A percentile compares a stretch with the other conserved stretches of the same genome.
Evolutionary conservation across 768 basidiomycete species (phyloP).

Genomic region (Tephrocybe sp.): DNA sequence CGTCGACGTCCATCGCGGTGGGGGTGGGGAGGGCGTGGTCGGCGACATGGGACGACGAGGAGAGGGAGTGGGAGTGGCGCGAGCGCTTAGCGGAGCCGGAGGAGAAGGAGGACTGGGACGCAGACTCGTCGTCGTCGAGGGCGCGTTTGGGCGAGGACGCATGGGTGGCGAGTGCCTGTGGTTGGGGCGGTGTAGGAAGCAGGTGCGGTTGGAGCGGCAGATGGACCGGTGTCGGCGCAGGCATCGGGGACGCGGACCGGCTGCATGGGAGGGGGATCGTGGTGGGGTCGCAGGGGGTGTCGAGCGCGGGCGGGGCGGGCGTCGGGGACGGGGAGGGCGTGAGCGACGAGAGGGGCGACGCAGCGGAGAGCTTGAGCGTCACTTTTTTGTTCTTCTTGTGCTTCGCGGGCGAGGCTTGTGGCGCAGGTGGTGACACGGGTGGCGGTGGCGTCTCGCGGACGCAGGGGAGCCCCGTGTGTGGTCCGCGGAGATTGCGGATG

Average conservation of each 20-base stretch:
- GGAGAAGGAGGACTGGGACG: slow-evolving; percentile 22
- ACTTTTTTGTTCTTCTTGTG: too few relatives aligned
- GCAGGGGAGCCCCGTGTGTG: slow-evolving; percentile 72
- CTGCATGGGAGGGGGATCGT: slow-evolving; percentile 11
- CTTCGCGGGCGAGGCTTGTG: slow-evolving; percentile 29
- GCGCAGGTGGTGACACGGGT: slow-evolving; percentile 26
- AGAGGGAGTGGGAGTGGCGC: neutral
- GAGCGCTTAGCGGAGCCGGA: neutral
- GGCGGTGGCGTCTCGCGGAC: slow-evolving; percentile 52
- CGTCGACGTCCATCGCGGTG: neutral
- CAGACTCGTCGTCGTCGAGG: slow-evolving; percentile 25
- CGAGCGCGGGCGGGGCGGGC: slow-evolving; percentile 3
- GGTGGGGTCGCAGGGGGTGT: too few relatives aligned
- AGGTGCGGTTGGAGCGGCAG: neutral
- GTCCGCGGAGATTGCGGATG: slow-evolving; percentile 85
- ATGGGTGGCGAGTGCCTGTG: neutral
- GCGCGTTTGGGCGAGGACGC: slow-evolving; percentile 30
- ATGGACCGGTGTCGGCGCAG: slow-evolving; percentile 48
- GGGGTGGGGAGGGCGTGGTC: neutral
- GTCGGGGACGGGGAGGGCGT: slow-evolving; percentile 3
- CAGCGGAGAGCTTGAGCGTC: too few relatives aligned
- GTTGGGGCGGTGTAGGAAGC: neutral
- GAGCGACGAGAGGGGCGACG: neutral
- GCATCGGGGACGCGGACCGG: slow-evolving; percentile 23
- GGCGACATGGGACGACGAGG: too few relatives aligned